Evolutionary conservation across 129 eudicot genomes (phyloP), one percentile per base, ranked within the genome.

Genomic region (Helichrysum umbraculigerum): DNA sequence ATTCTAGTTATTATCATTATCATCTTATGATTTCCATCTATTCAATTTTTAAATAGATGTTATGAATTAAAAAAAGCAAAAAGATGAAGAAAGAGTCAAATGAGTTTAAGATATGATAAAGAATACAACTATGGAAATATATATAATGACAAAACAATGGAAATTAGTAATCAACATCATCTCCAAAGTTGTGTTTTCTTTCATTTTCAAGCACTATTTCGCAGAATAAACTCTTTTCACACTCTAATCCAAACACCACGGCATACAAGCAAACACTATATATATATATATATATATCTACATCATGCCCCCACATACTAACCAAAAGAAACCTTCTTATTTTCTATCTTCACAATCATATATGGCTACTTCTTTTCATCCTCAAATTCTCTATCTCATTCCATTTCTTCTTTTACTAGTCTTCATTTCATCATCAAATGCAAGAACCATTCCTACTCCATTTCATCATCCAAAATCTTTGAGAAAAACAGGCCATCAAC

Each of bases 401-500:
- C 66, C 54, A 50, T 17, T 80, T 57, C 4, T 77, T 76, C 39
- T 86, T 66, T 51, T 86, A 20, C 64, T 86, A 28, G 69, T 79
- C 32, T 58, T 80, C 70, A 41, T 32, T 14, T 54, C 83, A 17
- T 70, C 72, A 30, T 77, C 81, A 52, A 28, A 25, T 71, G 68
- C 85, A 57, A 58, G 65, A 79, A 63, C 73, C 28, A n/a, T n/a
- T 22, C 80, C 78, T 42, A 58, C 67, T 71, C 51, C 83, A 15
- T 66, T 74, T 68, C 79, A 80, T 74, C 84, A 47, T 42, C 50
- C 76, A 1, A 80, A 67, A 37, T 39, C 86, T 29, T 72, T 82
- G 70, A 78, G 11, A 69, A 83, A 59, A 86, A 35, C 84, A 76
- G 69, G 96, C 1, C 76, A 87, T 12, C 78, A 77, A 76, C 74